Percentiles rank a stretch among this genome's conserved stretches.
Evolutionary conservation across 306 rosid species (phyloP).

Genomic region (Acmispon strigosus): DNA sequence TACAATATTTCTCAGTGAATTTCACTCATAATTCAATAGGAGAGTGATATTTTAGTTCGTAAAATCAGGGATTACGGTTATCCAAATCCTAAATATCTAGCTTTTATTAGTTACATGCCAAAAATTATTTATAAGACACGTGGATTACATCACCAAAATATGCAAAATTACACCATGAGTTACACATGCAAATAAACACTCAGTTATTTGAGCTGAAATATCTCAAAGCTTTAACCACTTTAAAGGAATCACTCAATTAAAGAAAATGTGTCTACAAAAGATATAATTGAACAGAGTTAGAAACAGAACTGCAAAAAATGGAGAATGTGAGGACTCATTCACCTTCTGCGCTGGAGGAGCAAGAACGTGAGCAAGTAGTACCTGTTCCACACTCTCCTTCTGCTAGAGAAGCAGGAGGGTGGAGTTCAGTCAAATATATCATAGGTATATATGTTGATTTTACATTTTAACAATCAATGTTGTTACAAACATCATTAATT

Average conservation of each 20-base stretch:
- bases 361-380: neutral
- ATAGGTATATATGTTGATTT: neutral
- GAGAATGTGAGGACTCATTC: slow-evolving; percentile 15
- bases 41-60: no score
- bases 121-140: no score
- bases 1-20: no score
- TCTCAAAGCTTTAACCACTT: neutral
- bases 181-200: neutral
- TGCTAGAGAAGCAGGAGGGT: slow-evolving; percentile 14
- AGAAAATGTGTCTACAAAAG: no score
- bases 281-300: neutral
- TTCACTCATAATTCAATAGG: no score
- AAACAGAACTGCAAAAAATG: neutral
- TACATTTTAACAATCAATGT: neutral
- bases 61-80: no score
- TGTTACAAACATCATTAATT: neutral
- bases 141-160: neutral
- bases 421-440: slow-evolving; percentile 27
- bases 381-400: neutral
- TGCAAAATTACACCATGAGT: neutral
- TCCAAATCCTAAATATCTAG: no score
- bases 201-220: neutral
- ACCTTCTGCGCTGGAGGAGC: neutral
- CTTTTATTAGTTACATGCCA: no score
- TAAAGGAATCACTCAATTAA: slow-evolving; percentile 2